A percentile compares a stretch with the other conserved stretches of the same genome.
Evolutionary conservation across 1,139 yeast species (phyloP).

Genomic region (Trichomonascaceae sp.): DNA sequence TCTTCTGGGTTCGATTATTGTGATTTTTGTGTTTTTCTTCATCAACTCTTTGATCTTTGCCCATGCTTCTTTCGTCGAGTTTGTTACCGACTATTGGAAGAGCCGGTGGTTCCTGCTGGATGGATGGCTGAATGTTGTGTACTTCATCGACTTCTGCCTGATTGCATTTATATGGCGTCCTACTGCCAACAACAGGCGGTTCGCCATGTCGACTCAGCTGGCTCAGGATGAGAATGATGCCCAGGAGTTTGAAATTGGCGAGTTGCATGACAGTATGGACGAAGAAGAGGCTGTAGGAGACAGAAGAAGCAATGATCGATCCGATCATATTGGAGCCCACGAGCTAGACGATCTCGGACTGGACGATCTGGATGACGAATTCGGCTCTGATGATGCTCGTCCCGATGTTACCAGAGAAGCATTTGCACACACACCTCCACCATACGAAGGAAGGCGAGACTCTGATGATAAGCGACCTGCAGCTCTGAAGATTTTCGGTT

Average conservation of each 20-base stretch:
- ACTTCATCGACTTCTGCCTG: constrained; percentile 70
- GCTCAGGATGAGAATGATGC: constrained; percentile 66
- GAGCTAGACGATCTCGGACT: too few species aligned
- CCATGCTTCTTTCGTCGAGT: constrained; percentile 60
- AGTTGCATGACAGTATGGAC: constrained; percentile 26
- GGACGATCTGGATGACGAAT: too few species aligned
- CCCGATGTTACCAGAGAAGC: neutral
- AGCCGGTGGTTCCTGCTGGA: constrained; percentile 78
- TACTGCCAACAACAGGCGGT: constrained; percentile 84
- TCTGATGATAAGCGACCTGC: neutral
- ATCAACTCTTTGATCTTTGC: constrained; percentile 59
- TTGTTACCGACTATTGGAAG: constrained; percentile 86
- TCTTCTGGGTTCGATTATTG: constrained; percentile 51
- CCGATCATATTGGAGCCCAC: too few species aligned
- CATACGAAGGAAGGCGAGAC: neutral
- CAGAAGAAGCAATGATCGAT: constrained; percentile 1
- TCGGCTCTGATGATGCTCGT: neutral
- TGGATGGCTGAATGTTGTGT: constrained; percentile 90
- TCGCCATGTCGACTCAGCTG: constrained; percentile 88
- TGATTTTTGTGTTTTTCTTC: constrained; percentile 51
- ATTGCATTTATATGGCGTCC: constrained; percentile 96
- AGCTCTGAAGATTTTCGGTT: neutral
- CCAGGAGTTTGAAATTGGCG: constrained; percentile 39
- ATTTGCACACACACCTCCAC: neutral
- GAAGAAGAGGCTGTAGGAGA: constrained; percentile 19